Evolutionary conservation across 2,329 filamentous ascomycete species (phyloP), one percentile per base, ranked within the genome.

Genomic region (Aspergillus glaucus): DNA sequence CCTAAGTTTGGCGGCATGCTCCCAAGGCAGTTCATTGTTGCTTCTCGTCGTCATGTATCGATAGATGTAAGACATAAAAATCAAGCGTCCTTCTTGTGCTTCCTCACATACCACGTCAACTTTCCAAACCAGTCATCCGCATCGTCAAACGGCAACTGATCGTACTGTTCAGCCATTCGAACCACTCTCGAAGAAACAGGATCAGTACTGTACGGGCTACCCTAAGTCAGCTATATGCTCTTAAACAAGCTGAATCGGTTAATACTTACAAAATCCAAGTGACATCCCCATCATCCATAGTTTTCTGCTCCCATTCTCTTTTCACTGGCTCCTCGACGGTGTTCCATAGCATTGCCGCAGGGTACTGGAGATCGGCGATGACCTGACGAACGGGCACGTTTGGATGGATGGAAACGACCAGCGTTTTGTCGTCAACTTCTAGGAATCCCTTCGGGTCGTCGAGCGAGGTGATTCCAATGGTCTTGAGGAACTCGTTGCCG

Each of bases 281-380:
- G 32, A 52, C 48, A 36, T 50, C 49, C 7, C 57, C 55, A 47
- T 52, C 49, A 15, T 46, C 44, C 15, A 36, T 45, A 12, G 45
- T 37, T 15, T 46, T 43, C 36, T 53, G 55, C 47, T 46, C 45
- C 57, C 57, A 58, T 12, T 24, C 34, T 26, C 45, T 51, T 46
- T 26, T 43, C 41, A n/a, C 54, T 48, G 9, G 47, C 26, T 30
- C 22, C 12, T 22, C 28, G 2, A 62, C 53, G 0, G 43, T 53
- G 45, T 60, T 50, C 62, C 63, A 65, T 8, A 66, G 49, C 48
- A 65, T 58, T n/a, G 62, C 51, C 2, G 54, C 59, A 6, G 69
- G 70, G 41, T 62, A 64, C 39, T 67, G 62, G 43, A 67, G 55
- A 53, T 72, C 70, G n/a, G 65, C 62, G 32, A 73, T 56, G 21